Percentiles rank a stretch among this genome's conserved stretches.
phyloP scores from a whole-genome alignment of 148 eudicot genomes.

The Camellia japonica region DNA sequence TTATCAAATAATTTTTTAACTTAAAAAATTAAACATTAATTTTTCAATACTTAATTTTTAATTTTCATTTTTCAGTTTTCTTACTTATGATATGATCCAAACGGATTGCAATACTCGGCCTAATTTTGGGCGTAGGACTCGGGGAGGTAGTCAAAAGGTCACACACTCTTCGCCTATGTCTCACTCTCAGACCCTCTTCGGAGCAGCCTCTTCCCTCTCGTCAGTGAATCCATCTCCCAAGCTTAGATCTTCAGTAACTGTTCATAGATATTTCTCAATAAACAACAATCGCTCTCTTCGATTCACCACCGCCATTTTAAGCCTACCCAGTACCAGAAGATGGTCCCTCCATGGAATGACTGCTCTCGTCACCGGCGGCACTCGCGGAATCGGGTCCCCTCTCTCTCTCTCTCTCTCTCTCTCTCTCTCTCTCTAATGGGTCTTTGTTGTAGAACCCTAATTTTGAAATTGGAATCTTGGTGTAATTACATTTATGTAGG shows the following conservation, averaged over 20 bases:
- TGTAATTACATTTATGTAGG: slow-evolving; percentile 22
- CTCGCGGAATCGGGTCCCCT: slow-evolving; percentile 65
- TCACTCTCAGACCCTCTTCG: slow-evolving; percentile 1
- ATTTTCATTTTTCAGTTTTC: too few species aligned
- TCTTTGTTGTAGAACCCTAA: background rate
- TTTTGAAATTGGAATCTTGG: slow-evolving; percentile 11
- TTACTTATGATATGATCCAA: too few species aligned
- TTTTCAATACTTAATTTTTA: too few species aligned
- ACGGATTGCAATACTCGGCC: too few species aligned
- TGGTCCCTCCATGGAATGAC: slow-evolving; percentile 55
- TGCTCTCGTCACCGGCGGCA: slow-evolving; percentile 76
- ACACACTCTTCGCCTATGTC: background rate
- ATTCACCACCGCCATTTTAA: background rate
- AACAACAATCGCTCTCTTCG: background rate
- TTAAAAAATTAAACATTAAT: too few species aligned
- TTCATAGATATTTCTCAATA: background rate
- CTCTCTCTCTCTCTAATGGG: background rate
- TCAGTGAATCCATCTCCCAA: background rate
- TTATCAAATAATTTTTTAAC: too few species aligned
- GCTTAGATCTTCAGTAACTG: background rate
- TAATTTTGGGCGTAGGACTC: too few species aligned
- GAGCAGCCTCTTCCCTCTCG: background rate
- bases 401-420: background rate
- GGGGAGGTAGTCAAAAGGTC: too few species aligned
- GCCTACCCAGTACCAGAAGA: slow-evolving; percentile 1